These are phyloP conservation scores for Pichia sporocuriosa DNA, from an alignment of 805 yeast species.

Conservation along the genomic window DNA sequence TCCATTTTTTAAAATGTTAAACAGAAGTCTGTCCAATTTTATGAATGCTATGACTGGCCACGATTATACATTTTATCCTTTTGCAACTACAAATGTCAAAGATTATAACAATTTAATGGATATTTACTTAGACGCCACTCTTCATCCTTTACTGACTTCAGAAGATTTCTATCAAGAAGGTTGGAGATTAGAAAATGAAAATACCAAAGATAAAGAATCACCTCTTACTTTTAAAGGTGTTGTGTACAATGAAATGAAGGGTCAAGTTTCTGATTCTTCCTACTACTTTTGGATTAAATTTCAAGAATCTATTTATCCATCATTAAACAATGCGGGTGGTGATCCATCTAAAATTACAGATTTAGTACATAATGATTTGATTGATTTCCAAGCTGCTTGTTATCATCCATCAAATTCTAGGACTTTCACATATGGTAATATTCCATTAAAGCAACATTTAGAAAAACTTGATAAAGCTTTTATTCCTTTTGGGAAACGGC, in stretches of 20 bases:
- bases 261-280: constrained; percentile 84
- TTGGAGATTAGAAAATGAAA: constrained; percentile 85
- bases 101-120: constrained; percentile 81
- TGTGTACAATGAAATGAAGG: constrained; percentile 97
- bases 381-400: constrained; percentile 64
- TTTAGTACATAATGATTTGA: constrained; percentile 64
- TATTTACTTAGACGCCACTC: constrained; percentile 82
- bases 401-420: constrained; percentile 89
- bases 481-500: constrained; percentile 46
- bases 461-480: constrained; percentile 47
- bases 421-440: constrained; percentile 82
- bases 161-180: constrained; percentile 94
- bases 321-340: constrained; percentile 88
- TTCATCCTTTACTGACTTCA: constrained; percentile 68
- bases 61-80: constrained; percentile 93
- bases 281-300: constrained; percentile 80
- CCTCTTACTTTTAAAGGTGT: constrained; percentile 86
- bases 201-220: constrained; percentile 46
- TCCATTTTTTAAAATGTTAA: constrained; percentile 96
- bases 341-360: constrained; percentile 79
- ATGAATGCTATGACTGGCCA: constrained; percentile 99
- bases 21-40: constrained; percentile 87
- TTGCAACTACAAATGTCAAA: constrained; percentile 81
- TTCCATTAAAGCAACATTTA: constrained; percentile 58
- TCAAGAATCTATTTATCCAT: constrained; percentile 77